Evolutionary conservation across 495 filamentous ascomycete species (phyloP).

Genomic region (Cercophora scortea): DNA sequence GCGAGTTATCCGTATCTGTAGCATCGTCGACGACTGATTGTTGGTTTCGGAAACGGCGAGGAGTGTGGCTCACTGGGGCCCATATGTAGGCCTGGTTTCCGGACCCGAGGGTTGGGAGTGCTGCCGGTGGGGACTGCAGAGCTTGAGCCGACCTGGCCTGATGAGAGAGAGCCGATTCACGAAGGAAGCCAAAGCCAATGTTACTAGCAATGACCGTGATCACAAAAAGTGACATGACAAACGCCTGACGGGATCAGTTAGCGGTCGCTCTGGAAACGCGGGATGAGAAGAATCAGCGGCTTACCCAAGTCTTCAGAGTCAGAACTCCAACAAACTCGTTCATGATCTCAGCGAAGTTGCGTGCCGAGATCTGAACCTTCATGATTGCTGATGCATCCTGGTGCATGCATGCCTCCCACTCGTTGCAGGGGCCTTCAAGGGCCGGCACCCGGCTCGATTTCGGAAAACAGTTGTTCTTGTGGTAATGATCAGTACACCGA

Average conservation of each 20-base stretch:
- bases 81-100: conserved; percentile 33
- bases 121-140: conserved; percentile 25
- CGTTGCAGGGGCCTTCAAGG: conserved; percentile 60
- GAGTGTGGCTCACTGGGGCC: conserved; percentile 34
- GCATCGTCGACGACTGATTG: conserved; percentile 24
- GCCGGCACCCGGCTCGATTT: conserved; percentile 55
- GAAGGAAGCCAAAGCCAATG: conserved; percentile 40
- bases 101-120: conserved; percentile 17
- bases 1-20: conserved; percentile 36
- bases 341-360: conserved; percentile 37
- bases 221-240: conserved; percentile 47
- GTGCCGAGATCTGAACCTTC: conserved; percentile 31
- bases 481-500: conserved; percentile 59
- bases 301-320: conserved; percentile 50
- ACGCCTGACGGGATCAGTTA: conserved; percentile 30
- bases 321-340: conserved; percentile 40
- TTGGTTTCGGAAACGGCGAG: conserved; percentile 27
- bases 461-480: conserved; percentile 63
- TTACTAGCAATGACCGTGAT: conserved; percentile 50
- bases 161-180: conserved; percentile 16
- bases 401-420: conserved; percentile 84
- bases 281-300: conserved; percentile 44
- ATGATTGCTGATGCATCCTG: conserved; percentile 35
- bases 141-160: conserved; percentile 12
- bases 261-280: not conserved